Evolutionary conservation across 495 filamentous ascomycete species (phyloP).

Genomic region (Aspergillus sparsus): DNA sequence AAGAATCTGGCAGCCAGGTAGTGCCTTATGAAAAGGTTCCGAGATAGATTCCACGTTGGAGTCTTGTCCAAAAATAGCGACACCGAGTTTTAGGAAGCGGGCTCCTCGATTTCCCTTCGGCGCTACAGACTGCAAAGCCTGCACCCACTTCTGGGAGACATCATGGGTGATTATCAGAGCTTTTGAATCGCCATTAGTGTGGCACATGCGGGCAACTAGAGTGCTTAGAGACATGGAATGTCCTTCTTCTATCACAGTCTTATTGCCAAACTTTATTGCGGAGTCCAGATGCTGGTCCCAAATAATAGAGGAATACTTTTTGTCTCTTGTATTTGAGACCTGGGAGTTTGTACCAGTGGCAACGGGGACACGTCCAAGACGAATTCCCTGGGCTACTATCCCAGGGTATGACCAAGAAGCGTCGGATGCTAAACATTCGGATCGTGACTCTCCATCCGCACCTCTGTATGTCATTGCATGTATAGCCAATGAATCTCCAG

Average conservation of each 20-base stretch:
- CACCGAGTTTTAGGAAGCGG: background rate
- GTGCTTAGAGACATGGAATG: background rate
- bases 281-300: conserved; percentile 7
- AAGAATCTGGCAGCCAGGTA: background rate
- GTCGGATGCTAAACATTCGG: conserved; percentile 27
- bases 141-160: background rate
- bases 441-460: conserved; percentile 22
- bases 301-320: background rate
- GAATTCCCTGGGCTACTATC: conserved; percentile 25
- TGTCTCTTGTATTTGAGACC: background rate
- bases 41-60: background rate
- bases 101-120: background rate
- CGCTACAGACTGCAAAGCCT: background rate
- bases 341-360: background rate
- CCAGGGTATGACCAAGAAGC: conserved; percentile 22
- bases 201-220: background rate
- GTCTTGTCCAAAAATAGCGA: background rate
- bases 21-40: background rate
- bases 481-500: conserved; percentile 25
- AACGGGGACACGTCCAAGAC: background rate
- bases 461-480: conserved; percentile 20
- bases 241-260: background rate
- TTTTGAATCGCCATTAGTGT: background rate
- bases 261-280: too few relatives aligned
- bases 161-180: background rate